A percentile compares a stretch with the other conserved stretches of the same genome.
Evolutionary conservation across 2,329 filamentous ascomycete genomes (phyloP).

Genomic region (Fusarium luffae): DNA sequence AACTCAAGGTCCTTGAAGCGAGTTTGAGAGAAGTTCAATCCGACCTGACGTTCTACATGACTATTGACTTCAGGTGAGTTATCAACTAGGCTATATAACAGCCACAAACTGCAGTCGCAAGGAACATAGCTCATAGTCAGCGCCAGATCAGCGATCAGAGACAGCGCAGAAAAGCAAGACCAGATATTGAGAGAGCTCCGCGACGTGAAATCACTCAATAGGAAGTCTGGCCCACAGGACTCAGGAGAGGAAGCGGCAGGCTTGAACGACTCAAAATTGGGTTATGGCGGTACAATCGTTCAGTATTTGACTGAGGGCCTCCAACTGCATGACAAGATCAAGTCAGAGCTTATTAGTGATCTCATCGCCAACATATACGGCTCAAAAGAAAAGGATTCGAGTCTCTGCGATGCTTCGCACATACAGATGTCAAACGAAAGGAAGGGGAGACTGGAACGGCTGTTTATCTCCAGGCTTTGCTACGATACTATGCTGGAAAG

Average conservation of each 20-base stretch:
- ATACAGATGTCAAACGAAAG: background rate
- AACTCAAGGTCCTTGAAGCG: background rate
- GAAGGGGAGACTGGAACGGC: background rate
- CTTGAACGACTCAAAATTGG: background rate
- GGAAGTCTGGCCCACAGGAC: accelerated
- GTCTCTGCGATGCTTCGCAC: background rate
- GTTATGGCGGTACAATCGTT: background rate
- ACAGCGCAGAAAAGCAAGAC: background rate
- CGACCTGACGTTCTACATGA: background rate
- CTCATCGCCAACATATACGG: background rate
- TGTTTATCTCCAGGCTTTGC: slow-evolving; percentile 4
- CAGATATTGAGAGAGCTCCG: background rate
- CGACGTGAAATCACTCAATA: accelerated
- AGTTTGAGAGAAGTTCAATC: background rate
- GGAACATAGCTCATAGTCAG: background rate
- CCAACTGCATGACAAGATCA: background rate
- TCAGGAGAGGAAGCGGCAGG: too few relatives aligned
- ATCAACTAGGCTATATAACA: accelerated
- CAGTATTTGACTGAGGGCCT: slow-evolving; percentile 1
- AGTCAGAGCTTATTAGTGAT: background rate
- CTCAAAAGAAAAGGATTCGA: accelerated
- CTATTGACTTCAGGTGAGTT: background rate
- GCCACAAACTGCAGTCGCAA: accelerated
- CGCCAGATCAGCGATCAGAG: background rate
- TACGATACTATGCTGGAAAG: slow-evolving; percentile 25